Base-by-base conservation (phyloP, 2,329 filamentous ascomycete species). In the Knoxdaviesia capensis region DNA sequence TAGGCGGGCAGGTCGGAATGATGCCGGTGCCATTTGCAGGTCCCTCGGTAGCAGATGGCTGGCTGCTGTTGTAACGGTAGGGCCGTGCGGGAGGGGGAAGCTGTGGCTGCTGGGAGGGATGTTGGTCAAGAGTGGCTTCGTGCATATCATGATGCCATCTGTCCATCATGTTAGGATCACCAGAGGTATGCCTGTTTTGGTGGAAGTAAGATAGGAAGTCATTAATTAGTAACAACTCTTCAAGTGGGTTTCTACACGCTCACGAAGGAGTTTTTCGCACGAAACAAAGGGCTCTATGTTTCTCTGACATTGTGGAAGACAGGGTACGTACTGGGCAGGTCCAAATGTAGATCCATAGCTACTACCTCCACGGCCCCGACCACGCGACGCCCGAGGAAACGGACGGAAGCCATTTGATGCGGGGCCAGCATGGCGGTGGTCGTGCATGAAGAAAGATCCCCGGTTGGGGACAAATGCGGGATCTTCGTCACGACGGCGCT, bases 61-160 rank as follows among this genome's bases (percentile, higher is more conserved):
- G 20, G 20, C 20, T 35, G 31, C 35, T 39, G 34, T 46, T 40
- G 55, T 32, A 61, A 54, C 38, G 60, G 53, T 42, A 59, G 54
- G 65, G 59, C 44, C 62, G 60, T 40, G 59, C 61, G 44, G 59
- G 52, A 51, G 48, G 56, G 54, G 48, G 51, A 20, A 20, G 20
- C 20, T 20, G 20, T 20, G 20, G 20, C 20, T 20, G 20, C 20
- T 20, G 20, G 20, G 20, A 20, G 20, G 20, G 20, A 20, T 20
- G 20, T 33, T 67, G 64, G 47, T 69, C 63, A 47, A 61, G 61
- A n/a, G 77, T 64, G 7, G 60, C 69, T 48, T 93, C 84, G 59
- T 96, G 90, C 61, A 96, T 84, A 58, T 98, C 90, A 57, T 98
- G 90, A 48, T 84, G 76, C 90, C 90, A 96, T 38, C 74, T 80